Base-by-base conservation (phyloP, 768 basidiomycete species). In the Boletellus emodensis region DNA sequence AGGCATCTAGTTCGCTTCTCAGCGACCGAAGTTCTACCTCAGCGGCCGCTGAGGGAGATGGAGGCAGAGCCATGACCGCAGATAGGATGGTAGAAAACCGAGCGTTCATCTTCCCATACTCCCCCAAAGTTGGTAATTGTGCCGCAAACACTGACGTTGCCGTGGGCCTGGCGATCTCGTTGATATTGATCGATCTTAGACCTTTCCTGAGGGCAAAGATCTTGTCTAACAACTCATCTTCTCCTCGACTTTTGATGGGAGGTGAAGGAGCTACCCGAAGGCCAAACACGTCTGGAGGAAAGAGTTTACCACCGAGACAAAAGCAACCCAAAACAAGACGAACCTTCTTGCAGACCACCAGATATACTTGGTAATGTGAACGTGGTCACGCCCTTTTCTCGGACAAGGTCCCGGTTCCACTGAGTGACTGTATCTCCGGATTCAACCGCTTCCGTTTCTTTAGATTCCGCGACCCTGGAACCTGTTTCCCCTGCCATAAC, bases 1-100 rank as follows among this genome's bases (percentile, higher is more conserved):
- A 77, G 15, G 64, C 72, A 20, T 77, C 72, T n/a, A 89, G 51
- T 49, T 93, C 89, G 22, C 63, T 65, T 48, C 68, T 75, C 41
- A 92, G 67, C 3, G 83, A 83, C 34, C 72, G 73, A n/a, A 86
- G 65, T 57, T 90, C 85, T n/a, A 75, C 57, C 45, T 84, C 75
- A 33, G 79, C 61, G 6, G 72, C 61, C 10, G 64, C 58, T 48
- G 77, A 73, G 4, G 74, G 66, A 9, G 68, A 61, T 2, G 69
- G 69, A 5, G 84, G 82, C 13, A 92, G 64, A 7, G 63, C 50
- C 8, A 74, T 63, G 18, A 77, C 71, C 26, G 82, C 80, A 11
- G 69, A 64, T 5, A 67, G 64, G 7, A 91, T 65, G 6, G 61
- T 52, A 1, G 71, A 57, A 49, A 89, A 75, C 11, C 74, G 72